Conservation (phyloP, 106 monocot species). For the Hemerocallis citrina region DNA sequence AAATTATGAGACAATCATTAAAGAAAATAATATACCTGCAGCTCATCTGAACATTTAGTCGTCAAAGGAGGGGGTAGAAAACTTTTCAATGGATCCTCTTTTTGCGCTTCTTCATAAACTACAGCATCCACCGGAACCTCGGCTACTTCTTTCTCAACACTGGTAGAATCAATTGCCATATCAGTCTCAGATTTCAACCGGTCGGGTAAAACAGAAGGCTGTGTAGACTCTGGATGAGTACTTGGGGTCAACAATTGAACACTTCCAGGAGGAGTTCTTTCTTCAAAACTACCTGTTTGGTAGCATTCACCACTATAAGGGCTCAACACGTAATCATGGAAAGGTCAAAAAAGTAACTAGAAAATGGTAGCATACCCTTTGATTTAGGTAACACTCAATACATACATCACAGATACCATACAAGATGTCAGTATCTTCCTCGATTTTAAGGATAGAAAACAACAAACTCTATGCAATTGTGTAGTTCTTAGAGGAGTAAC, state of each 20-base stretch:
- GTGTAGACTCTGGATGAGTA: slow-evolving; percentile 23
- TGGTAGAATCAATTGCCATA: slow-evolving; percentile 20
- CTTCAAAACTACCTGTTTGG: slow-evolving; percentile 33
- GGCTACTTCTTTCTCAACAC: slow-evolving; percentile 27
- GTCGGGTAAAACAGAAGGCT: slow-evolving; percentile 31
- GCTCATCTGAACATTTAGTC: slow-evolving; percentile 34
- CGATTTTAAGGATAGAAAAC: too few relatives aligned
- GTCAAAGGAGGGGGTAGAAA: slow-evolving; percentile 39
- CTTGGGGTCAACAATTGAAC: slow-evolving; percentile 25
- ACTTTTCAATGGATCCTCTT: slow-evolving; percentile 31
- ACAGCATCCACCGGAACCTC: slow-evolving; percentile 12
- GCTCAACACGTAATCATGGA: not conserved
- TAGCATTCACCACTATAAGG: too few relatives aligned
- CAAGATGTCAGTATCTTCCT: not conserved
- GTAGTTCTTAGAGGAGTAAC: too few relatives aligned
- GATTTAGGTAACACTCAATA: not conserved
- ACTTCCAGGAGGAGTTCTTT: slow-evolving; percentile 17
- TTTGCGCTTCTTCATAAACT: slow-evolving; percentile 16
- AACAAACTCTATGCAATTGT: too few relatives aligned
- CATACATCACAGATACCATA: not conserved
- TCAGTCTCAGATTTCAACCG: slow-evolving; percentile 22
- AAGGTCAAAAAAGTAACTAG: not conserved
- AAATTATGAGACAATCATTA: not conserved
- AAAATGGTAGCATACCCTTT: not conserved
- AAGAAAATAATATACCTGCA: slow-evolving; percentile 24